Base-by-base conservation (phyloP, 192 early-diverging fungal genomes). In the Anaeromyces robustus region DNA sequence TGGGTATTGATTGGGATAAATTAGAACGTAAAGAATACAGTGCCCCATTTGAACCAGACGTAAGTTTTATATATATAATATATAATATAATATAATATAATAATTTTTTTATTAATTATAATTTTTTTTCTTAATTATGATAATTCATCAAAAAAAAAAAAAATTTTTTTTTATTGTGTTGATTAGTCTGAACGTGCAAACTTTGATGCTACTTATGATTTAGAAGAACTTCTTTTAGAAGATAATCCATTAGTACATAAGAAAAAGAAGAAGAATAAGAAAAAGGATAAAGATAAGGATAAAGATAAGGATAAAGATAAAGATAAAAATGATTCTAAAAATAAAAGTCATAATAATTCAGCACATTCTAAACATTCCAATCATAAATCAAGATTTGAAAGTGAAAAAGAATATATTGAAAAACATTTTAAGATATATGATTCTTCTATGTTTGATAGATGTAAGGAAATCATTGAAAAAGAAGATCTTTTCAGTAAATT, bases 211-310 rank as follows among this genome's bases (percentile, higher is more conserved):
- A 94, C 95, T 28, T 92, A 97, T 83, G 97, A 99, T 77, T 85
- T 99, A 29, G 96, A 99, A 80, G 97, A 99, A 82, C 89, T 98
- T 30, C 85, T 99, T 41, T 87, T 99, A n/a, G 96, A 99, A 83
- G 97, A 97, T 31, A 96, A 97, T 78, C 97, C 96, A 0, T 89
- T 99, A 28, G 92, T 94, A 32, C 92, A 90, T 30, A 93, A 91
- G 81, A 92, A 91, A 52, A 89, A 90, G 18, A 89, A 89, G 83
- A 90, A 86, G 52, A 68, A n/a, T n/a, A n/a, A n/a, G n/a, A n/a
- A n/a, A n/a, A n/a, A n/a, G n/a, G n/a, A n/a, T n/a, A n/a, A n/a
- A n/a, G n/a, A n/a, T n/a, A n/a, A n/a, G n/a, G n/a, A n/a, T n/a
- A n/a, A n/a, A n/a, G n/a, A n/a, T n/a, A n/a, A n/a, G n/a, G n/a